Evolutionary conservation across 2,329 filamentous ascomycete species (phyloP).

Genomic region (Sarocladium oryzae): DNA sequence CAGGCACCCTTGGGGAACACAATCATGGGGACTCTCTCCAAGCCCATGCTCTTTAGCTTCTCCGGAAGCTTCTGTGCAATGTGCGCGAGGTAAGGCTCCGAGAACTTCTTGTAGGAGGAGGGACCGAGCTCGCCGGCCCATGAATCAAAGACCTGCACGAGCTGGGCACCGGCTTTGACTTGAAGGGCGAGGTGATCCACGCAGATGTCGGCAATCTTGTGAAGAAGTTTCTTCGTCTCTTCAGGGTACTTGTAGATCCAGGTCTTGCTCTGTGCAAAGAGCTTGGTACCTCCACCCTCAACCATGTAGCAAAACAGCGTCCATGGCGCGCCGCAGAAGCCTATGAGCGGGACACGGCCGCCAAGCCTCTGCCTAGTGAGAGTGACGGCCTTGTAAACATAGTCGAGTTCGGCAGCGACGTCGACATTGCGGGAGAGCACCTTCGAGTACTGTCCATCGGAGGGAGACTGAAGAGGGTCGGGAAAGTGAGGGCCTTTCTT

Average conservation of each 20-base stretch:
- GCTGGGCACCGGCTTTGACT: slow-evolving; percentile 88
- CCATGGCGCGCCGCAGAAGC: slow-evolving; percentile 96
- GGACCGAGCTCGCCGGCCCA: slow-evolving; percentile 95
- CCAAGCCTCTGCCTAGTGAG: slow-evolving; percentile 81
- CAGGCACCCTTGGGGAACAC: slow-evolving; percentile 98
- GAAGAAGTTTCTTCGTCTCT: slow-evolving; percentile 72
- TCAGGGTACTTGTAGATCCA: slow-evolving; percentile 90
- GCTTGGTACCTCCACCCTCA: slow-evolving; percentile 90
- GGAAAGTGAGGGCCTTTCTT: slow-evolving; percentile 97
- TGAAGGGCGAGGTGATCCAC: slow-evolving; percentile 91
- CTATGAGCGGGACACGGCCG: slow-evolving; percentile 86
- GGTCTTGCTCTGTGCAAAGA: slow-evolving; percentile 90
- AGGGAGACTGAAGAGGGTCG: slow-evolving; percentile 68
- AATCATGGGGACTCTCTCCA: slow-evolving; percentile 87
- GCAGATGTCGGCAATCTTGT: slow-evolving; percentile 90
- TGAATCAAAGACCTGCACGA: slow-evolving; percentile 95
- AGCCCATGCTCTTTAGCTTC: slow-evolving; percentile 64
- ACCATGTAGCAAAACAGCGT: slow-evolving; percentile 99
- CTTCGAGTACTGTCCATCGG: slow-evolving; percentile 75
- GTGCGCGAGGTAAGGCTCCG: slow-evolving; percentile 76
- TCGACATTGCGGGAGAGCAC: slow-evolving; percentile 75
- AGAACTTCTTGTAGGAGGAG: slow-evolving; percentile 73
- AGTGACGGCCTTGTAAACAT: slow-evolving; percentile 94
- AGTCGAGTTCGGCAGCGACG: slow-evolving; percentile 76
- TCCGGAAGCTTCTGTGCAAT: slow-evolving; percentile 76